A percentile compares a stretch with the other conserved stretches of the same genome.
Evolutionary conservation across 257 asterid species (phyloP).

Genomic region (Ilex asprella): DNA sequence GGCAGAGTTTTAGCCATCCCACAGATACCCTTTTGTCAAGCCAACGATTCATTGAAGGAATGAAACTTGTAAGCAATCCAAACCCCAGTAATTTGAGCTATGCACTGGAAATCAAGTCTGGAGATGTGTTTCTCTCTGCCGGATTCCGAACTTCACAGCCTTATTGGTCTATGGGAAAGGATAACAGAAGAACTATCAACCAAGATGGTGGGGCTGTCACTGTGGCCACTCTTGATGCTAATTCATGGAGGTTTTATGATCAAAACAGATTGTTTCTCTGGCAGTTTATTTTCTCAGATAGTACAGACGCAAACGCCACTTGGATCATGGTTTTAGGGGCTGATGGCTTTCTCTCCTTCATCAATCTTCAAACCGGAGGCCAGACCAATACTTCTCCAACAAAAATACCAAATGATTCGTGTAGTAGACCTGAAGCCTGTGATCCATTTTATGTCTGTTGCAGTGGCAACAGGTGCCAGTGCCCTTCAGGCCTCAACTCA

Average conservation of each 20-base stretch:
- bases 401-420: slow-evolving; percentile 61
- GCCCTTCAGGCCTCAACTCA: slow-evolving; percentile 56
- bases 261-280: slow-evolving; percentile 35
- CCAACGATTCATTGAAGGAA: slow-evolving; percentile 59
- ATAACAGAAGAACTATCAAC: slow-evolving; percentile 57
- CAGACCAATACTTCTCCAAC: slow-evolving; percentile 29
- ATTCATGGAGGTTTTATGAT: slow-evolving; percentile 12
- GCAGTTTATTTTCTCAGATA: slow-evolving; percentile 61
- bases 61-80: slow-evolving; percentile 57
- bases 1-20: slow-evolving; percentile 88
- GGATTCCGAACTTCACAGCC: slow-evolving; percentile 55
- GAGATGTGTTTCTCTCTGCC: slow-evolving; percentile 65
- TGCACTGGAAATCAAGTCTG: slow-evolving; percentile 67
- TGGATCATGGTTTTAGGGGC: slow-evolving; percentile 65
- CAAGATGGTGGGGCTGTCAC: slow-evolving; percentile 32
- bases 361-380: slow-evolving; percentile 37
- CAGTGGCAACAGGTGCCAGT: slow-evolving; percentile 60
- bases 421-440: slow-evolving; percentile 78
- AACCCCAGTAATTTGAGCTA: slow-evolving; percentile 52
- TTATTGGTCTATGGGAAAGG: slow-evolving; percentile 77
- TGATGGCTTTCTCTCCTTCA: slow-evolving; percentile 55
- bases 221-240: slow-evolving; percentile 47
- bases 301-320: slow-evolving; percentile 35
- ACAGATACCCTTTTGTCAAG: slow-evolving; percentile 60
- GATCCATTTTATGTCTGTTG: slow-evolving; percentile 55